Evolutionary conservation across 1,284 basidiomycete genomes (phyloP), one percentile per base, ranked within the genome.

Genomic region (Coniferiporia weirii): DNA sequence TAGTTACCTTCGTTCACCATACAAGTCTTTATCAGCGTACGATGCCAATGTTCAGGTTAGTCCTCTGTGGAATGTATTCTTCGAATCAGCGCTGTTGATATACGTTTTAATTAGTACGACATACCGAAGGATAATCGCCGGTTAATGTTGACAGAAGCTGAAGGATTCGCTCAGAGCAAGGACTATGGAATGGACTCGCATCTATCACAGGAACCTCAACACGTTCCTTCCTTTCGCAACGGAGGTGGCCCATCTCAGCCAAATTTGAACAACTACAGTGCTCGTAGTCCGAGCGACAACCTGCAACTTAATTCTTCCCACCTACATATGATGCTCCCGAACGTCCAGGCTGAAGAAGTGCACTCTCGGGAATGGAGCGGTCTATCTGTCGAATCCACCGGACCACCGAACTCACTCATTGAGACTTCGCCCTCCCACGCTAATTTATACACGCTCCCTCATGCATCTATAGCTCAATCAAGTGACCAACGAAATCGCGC

Each of bases 1-100:
- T 70, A 83, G 80, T 43, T 95, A 89, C 70, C 76, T 95, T 27
- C 81, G 93, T 53, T 93, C 91, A 8, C 93, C 93, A 2, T 94
- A 84, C 70, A 83, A 83, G 64, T 89, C 91, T 70, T 76, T 95
- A 22, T 80, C 84, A 51, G 78, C 82, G 17, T 96, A 93, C 68
- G 93, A 96, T 69, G 78, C 78, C 12, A 78, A 84, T n/a, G 89
- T 84, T 12, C 91, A 94, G 80, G 91, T 89, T 68, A 46, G 27
- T 20, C 13, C 32, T 20, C 10, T 47, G 12, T 35, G 13, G 13
- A 35, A 19, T 44, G n/a, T 7, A 22, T 45, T 10, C 32, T 13
- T 10, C 32, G 19, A 48, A 53, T 34, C 2, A 22, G 34, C 40
- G 15, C n/a, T 50, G 13, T 19, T 53, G 17, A 56, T 27, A 13